Evolutionary conservation across 176 grass and related monocot species (phyloP), one percentile per base, ranked within the genome.

Genomic region (Tillandsia leiboldiana): DNA sequence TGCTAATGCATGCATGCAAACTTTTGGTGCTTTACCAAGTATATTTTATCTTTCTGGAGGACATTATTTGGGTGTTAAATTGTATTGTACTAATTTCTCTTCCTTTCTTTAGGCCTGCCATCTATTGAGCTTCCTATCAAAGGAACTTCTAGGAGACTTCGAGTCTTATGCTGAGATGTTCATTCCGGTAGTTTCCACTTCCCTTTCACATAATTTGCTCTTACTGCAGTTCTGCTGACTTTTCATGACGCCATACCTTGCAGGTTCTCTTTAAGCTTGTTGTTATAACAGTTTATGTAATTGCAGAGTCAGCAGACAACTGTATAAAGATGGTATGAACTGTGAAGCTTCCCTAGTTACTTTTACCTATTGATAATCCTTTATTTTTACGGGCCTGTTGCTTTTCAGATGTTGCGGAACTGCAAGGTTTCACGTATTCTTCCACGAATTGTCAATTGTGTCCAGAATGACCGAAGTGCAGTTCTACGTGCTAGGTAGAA

Each of bases 341-440:
- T 33, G 33, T 42, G 33, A 80, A 70, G 17, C 1, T 66, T 47
- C 68, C 64, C 27, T 9, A 1, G 12, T 73, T 79, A 66, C n/a
- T 81, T 52, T 73, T 14, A 1, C n/a, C 70, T 64, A 64, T 76
- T 66, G 13, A 65, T 76, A 78, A 53, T 65, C 24, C 29, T 9
- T 49, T 23, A 7, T 15, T 64, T 65, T 87, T 72, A 79, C 47
- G n/a, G 2, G 14, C 50, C 47, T 69, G 48, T 11, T 82, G 10
- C 51, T 27, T 80, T 9, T 65, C 70, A 97, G 89, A 85, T 97
- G 82, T 72, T 97, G 85, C 68, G 68, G 23, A 90, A 92, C 73
- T 92, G 93, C 80, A 97, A 97, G 61, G 93, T 97, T 73, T 79
- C 93, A 69, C 89, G 93, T 79, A 79, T 92, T 23, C 84, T 97